Base-by-base conservation (phyloP, 306 rosid species). In the Ochetophila trinervis region DNA sequence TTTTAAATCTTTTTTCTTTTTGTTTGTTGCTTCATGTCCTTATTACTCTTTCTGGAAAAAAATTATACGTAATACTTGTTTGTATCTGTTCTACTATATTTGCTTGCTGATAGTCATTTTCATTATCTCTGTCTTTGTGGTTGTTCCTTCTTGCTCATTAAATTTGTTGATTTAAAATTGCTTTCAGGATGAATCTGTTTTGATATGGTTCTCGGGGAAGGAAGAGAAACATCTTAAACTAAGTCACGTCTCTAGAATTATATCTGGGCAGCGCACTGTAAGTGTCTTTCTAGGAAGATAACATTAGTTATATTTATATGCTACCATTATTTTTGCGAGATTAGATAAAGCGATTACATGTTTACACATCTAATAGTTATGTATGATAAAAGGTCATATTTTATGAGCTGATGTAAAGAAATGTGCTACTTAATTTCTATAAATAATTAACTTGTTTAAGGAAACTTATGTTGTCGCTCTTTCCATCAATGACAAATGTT, bases 241-340 rank as follows among this genome's bases (percentile, higher is more conserved):
- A 62, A 90, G 90, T 67, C 91, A 88, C 10, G 99, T 93, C 52
- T 88, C 99, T 57, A 87, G 94, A 84, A 93, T 93, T 68, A 93
- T 90, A 58, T 90, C 99, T 47, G 99, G 99, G 75, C 99, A 93
- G 55, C 97, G 99, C 75, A 93, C 99, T 45, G 99, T 93, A 83
- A 80, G 90, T 75, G 21, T 75, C 69, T 67, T 61, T 17, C 69
- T 55, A 62, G 70, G 65, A 54, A 55, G 57, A 55, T 69, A 30
- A 52, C 61, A 70, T 62, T 47, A 47, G 52, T 66, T 60, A 40
- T 69, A 36, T 71, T 60, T 47, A 54, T 75, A 24, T 73, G 71
- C 65, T 62, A 22, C 8, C 13, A 49, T 53, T 49, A 64, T 67
- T 15, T 53, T 6, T 42, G 21, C n/a, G 12, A 18, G 44, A 27